These are phyloP conservation scores for Erodium trifolium DNA, from an alignment of 441 rosid species.

Conservation along the genomic window DNA sequence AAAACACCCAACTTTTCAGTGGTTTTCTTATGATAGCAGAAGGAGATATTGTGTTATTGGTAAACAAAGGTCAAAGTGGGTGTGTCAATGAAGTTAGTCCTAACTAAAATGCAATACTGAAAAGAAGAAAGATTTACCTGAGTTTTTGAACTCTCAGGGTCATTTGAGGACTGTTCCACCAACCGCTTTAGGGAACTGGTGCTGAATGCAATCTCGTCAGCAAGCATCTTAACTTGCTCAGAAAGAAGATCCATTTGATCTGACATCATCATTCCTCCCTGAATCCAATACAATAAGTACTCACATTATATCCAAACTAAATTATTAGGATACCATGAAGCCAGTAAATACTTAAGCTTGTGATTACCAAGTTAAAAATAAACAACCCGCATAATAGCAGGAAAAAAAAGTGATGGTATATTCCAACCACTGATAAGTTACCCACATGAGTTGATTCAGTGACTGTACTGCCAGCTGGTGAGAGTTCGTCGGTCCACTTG, in stretches of 20 bases:
- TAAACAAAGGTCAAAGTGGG: no score
- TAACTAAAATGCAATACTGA: neutral
- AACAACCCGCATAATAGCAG: slow-evolving; percentile 9
- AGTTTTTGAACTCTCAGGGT: slow-evolving; percentile 71
- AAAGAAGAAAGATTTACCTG: slow-evolving; percentile 40
- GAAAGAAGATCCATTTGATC: slow-evolving; percentile 96
- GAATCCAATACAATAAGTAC: slow-evolving; percentile 14
- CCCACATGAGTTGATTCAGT: slow-evolving; percentile 67
- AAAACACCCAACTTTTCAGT: no score
- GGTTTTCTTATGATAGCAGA: no score
- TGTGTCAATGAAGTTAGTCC: neutral
- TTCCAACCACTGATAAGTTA: slow-evolving; percentile 38
- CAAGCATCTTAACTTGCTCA: slow-evolving; percentile 99
- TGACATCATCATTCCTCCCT: slow-evolving; percentile 62
- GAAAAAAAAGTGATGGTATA: slow-evolving; percentile 30
- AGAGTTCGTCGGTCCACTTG: slow-evolving; percentile 73
- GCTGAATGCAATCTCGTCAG: slow-evolving; percentile 96
- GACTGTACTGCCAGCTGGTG: slow-evolving; percentile 55
- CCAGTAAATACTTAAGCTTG: neutral
- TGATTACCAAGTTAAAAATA: neutral
- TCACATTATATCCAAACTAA: neutral
- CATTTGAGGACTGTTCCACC: slow-evolving; percentile 76
- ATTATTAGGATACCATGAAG: neutral
- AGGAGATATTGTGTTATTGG: no score
- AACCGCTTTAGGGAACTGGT: slow-evolving; percentile 91